phyloP scores from a whole-genome alignment of 2,329 filamentous ascomycete genomes.

The Pseudocercospora macadamiae region DNA sequence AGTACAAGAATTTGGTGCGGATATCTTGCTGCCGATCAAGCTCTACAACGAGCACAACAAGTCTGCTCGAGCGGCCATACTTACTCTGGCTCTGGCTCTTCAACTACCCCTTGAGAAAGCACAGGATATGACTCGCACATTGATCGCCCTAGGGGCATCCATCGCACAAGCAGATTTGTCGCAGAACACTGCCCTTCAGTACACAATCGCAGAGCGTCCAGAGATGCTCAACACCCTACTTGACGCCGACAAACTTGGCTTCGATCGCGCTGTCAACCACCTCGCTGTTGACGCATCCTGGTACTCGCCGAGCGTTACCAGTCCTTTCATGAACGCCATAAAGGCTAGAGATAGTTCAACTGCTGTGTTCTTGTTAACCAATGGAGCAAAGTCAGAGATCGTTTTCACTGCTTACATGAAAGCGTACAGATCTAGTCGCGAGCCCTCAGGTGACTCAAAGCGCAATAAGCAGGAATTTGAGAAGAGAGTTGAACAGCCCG shows the following conservation, averaged over 20 bases:
- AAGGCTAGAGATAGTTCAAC: constrained; percentile 55
- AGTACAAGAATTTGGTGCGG: constrained; percentile 72
- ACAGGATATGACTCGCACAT: constrained; percentile 63
- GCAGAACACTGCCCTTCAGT: constrained; percentile 68
- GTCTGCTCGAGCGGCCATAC: constrained; percentile 61
- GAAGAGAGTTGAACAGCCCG: constrained; percentile 61
- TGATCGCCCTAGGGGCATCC: constrained; percentile 72
- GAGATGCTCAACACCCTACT: constrained; percentile 49
- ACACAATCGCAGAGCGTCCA: constrained; percentile 59
- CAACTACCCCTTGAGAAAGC: constrained; percentile 66
- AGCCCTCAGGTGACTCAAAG: constrained; percentile 44
- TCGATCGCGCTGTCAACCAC: constrained; percentile 69
- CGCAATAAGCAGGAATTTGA: constrained; percentile 55
- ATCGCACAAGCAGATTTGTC: constrained; percentile 71
- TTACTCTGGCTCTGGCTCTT: constrained; percentile 71
- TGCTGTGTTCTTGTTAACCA: constrained; percentile 63
- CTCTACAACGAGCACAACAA: constrained; percentile 54
- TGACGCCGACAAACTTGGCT: constrained; percentile 61
- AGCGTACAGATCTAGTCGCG: constrained; percentile 51
- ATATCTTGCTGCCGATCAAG: constrained; percentile 75
- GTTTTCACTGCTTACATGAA: constrained; percentile 68
- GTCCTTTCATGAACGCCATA: constrained; percentile 64
- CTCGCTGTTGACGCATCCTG: constrained; percentile 51
- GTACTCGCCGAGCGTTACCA: constrained; percentile 40
- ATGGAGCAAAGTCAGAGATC: constrained; percentile 63